Conservation (phyloP, 805 yeast genomes). For the Hanseniaspora nectarophila region DNA sequence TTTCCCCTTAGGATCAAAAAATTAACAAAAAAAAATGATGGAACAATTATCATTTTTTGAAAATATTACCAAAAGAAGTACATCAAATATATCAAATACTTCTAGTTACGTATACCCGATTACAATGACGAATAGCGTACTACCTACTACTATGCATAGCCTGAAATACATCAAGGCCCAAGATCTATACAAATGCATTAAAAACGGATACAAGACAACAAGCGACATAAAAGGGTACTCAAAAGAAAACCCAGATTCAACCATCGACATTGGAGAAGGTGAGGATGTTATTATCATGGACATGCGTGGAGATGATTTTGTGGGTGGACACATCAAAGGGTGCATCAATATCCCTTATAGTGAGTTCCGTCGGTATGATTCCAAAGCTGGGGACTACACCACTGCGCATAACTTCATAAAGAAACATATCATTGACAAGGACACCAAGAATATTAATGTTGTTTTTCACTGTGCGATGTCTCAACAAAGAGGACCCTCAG, state of each 20-base stretch:
- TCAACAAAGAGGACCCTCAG: slow-evolving; percentile 83
- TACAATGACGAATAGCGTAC: slow-evolving; percentile 5
- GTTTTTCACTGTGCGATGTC: slow-evolving; percentile 87
- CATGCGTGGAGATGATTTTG: slow-evolving; percentile 70
- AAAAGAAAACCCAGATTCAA: not conserved
- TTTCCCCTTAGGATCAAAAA: no score
- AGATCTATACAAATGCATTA: slow-evolving; percentile 8
- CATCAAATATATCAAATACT: no score
- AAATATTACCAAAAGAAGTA: no score
- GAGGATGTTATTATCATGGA: slow-evolving; percentile 43
- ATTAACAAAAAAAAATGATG: no score
- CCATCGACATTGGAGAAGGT: not conserved
- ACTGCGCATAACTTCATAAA: slow-evolving; percentile 37
- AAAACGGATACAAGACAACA: slow-evolving; percentile 1
- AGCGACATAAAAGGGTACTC: slow-evolving; percentile 3
- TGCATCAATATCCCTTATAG: slow-evolving; percentile 24
- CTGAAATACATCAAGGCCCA: slow-evolving; percentile 12
- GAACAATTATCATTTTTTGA: no score
- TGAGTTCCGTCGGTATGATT: slow-evolving; percentile 8
- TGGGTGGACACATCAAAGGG: slow-evolving; percentile 43
- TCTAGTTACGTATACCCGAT: no score
- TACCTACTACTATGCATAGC: not conserved
- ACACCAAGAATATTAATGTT: slow-evolving; percentile 34
- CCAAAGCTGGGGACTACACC: slow-evolving; percentile 33
- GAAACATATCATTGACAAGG: slow-evolving; percentile 16